These are phyloP conservation scores for Podospora comata DNA, from an alignment of 495 filamentous ascomycete genomes.

Conservation along the genomic window DNA sequence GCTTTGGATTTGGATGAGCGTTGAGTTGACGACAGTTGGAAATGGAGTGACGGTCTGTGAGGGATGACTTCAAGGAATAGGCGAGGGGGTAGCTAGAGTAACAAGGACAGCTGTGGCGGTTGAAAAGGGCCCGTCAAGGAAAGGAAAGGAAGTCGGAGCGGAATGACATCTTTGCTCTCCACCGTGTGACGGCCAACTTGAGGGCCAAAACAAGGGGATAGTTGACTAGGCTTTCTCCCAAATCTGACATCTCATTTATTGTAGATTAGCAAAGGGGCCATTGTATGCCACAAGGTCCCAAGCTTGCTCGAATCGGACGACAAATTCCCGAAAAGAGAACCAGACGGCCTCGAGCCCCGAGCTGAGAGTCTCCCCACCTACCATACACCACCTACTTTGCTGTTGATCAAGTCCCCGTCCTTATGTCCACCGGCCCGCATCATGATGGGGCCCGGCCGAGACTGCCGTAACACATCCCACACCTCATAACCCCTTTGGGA, in stretches of 20 bases:
- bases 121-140: background rate
- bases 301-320: constrained; percentile 4
- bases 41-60: background rate
- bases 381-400: background rate
- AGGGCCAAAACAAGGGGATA: background rate
- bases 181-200: background rate
- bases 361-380: background rate
- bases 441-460: background rate
- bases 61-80: background rate
- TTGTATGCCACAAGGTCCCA: background rate
- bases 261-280: background rate
- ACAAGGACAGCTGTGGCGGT: background rate
- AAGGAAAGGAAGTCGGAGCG: background rate
- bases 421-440: background rate
- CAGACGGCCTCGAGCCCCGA: background rate
- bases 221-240: background rate
- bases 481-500: background rate
- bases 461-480: background rate
- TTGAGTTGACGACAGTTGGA: background rate
- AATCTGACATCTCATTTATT: background rate
- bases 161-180: background rate
- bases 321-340: background rate
- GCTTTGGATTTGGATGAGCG: background rate
- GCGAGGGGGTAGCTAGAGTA: background rate
- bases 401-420: background rate